These are phyloP conservation scores for Areca catechu DNA, from an alignment of 176 grass and related monocot genomes.

Conservation along the genomic window DNA sequence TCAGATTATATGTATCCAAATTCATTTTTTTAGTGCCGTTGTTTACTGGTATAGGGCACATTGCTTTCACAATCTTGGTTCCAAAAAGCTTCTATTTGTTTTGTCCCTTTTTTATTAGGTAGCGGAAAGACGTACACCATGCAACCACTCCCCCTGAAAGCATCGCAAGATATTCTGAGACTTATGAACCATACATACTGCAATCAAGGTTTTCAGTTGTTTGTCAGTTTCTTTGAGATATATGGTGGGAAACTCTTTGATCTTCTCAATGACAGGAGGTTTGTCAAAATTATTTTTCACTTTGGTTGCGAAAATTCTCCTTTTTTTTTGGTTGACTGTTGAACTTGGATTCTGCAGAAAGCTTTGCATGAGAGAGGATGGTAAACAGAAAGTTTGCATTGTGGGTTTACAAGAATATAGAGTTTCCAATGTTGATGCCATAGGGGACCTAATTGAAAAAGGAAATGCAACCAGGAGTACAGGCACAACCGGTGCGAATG, in stretches of 20 bases:
- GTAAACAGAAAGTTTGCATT: slow-evolving; percentile 98
- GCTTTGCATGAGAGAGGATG: slow-evolving; percentile 98
- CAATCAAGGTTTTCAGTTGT: slow-evolving; percentile 92
- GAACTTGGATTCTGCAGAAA: slow-evolving; percentile 43
- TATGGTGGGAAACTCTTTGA: slow-evolving; percentile 97
- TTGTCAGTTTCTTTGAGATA: slow-evolving; percentile 98
- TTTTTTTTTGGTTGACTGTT: slow-evolving; percentile 4
- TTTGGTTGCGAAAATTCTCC: neutral
- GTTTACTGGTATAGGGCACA: too few relatives aligned
- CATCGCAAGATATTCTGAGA: slow-evolving; percentile 94
- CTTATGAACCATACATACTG: slow-evolving; percentile 84
- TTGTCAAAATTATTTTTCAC: slow-evolving; percentile 12
- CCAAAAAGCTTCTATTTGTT: slow-evolving; percentile 21
- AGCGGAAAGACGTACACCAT: slow-evolving; percentile 99
- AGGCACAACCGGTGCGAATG: slow-evolving; percentile 93
- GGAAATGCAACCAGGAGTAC: slow-evolving; percentile 89
- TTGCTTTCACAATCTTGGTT: neutral
- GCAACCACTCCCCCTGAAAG: slow-evolving; percentile 88
- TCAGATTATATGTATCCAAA: too few relatives aligned
- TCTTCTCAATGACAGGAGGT: slow-evolving; percentile 95
- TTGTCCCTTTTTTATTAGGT: slow-evolving; percentile 34
- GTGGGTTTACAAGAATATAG: slow-evolving; percentile 88
- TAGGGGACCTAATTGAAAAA: slow-evolving; percentile 89
- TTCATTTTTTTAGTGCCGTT: too few relatives aligned
- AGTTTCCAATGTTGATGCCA: slow-evolving; percentile 79